Base-by-base conservation (phyloP, 2,329 filamentous ascomycete genomes). In the Sporothrix variecibatus region DNA sequence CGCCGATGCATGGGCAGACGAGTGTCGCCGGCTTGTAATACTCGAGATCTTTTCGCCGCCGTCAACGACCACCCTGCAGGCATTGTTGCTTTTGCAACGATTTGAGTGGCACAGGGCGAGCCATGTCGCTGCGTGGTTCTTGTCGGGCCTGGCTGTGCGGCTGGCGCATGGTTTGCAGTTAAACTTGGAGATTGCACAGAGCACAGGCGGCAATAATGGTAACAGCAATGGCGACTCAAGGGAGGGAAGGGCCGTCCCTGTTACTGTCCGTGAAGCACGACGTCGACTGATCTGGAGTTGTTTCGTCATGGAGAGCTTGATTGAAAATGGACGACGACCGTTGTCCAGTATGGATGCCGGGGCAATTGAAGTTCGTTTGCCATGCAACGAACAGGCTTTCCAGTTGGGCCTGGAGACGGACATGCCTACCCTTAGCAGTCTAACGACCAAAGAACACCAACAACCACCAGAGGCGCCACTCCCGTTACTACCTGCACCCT, bases 281-380 rank as follows among this genome's bases (percentile, higher is more conserved):
- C 71, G 71, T 8, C 71, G 71, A 4, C 49, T 73, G 2, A 38
- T 53, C 31, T 73, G 72, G 72, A 73, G 72, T 64, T 73, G 72
- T 26, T 73, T 73, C 23, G 71, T 73, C n/a, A 73, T 73, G 71
- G 71, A 73, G 71, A 65, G 56, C 49, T 26, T 73, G 62, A 73
- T 73, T 26, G 71, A 73, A 49, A 65, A 62, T 23, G 71, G 71
- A 2, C 71, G 71, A 7, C 40, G 71, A 2, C 60, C 71, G 7
- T 34, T 73, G 62, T 38, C 43, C 1, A 69, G 49, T 49, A 53
- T 73, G 23, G 64, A 69, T 23, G 49, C 31, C 2, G 34, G 43
- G 6, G 43, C 62, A 1, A 56, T 73, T 11, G 62, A 69, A 28
- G 72, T 69, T 11, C 28, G 60, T 17, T 49, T 73, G 3, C 72